A percentile compares a stretch with the other conserved stretches of the same genome.
These are phyloP conservation scores for Naganishia vishniacii DNA, from an alignment of 768 basidiomycete genomes.

Conservation along the genomic window DNA sequence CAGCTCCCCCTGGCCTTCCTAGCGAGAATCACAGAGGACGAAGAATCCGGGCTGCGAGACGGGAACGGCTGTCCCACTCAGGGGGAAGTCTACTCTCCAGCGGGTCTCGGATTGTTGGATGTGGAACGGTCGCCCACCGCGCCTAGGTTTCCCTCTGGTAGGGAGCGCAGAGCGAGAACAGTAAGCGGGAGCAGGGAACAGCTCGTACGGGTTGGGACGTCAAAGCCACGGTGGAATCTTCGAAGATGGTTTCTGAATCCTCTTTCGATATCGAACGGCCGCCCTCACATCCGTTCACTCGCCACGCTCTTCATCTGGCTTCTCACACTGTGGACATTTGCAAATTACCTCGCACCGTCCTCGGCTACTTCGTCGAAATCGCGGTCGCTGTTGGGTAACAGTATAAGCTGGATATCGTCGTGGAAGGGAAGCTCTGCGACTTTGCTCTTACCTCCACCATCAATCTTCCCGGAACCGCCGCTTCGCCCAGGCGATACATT, in stretches of 20 bases:
- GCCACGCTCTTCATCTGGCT: conserved; percentile 19
- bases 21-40: conserved; percentile 5
- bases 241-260: conserved; percentile 19
- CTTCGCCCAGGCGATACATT: conserved; percentile 34
- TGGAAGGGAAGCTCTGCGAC: not conserved
- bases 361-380: not conserved
- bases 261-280: conserved; percentile 14
- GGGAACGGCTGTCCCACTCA: not conserved
- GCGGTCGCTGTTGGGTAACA: not conserved
- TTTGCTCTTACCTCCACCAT: conserved; percentile 22
- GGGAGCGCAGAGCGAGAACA: not conserved
- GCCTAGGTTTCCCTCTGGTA: not conserved
- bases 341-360: conserved; percentile 8
- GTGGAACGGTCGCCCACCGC: not conserved
- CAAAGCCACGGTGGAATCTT: too few relatives aligned
- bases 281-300: conserved; percentile 12
- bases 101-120: not conserved
- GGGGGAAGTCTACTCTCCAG: too few relatives aligned
- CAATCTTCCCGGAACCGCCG: conserved; percentile 36
- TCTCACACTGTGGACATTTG: conserved; percentile 8
- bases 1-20: conserved; percentile 1
- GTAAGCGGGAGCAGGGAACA: not conserved
- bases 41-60: not conserved
- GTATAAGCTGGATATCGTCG: not conserved
- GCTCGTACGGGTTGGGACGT: not conserved